These are phyloP conservation scores for Phialophora chinensis DNA, from an alignment of 2,329 filamentous ascomycete genomes.

Conservation along the genomic window DNA sequence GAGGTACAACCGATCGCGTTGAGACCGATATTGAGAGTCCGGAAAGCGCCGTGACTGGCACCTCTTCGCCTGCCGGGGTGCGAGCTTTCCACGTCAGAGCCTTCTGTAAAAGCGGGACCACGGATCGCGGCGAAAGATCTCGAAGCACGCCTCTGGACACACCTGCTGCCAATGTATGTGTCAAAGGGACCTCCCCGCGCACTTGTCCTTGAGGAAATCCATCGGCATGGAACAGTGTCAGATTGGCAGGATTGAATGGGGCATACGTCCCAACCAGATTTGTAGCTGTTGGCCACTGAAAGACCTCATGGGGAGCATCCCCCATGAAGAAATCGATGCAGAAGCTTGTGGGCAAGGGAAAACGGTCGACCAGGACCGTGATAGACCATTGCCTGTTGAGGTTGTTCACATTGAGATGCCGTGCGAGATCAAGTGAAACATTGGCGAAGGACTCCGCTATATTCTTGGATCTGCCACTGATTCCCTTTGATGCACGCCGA, in stretches of 20 bases:
- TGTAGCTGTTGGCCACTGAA: conserved; percentile 58
- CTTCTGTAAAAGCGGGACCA: conserved; percentile 36
- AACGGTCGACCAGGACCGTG: conserved; percentile 63
- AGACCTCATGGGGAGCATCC: conserved; percentile 52
- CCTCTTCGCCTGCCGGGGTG: conserved; percentile 27
- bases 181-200: conserved; percentile 37
- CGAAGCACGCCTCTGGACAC: conserved; percentile 33
- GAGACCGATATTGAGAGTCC: conserved; percentile 36
- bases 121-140: conserved; percentile 29
- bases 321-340: conserved; percentile 73
- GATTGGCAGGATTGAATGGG: conserved; percentile 51
- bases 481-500: conserved; percentile 17
- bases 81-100: conserved; percentile 33
- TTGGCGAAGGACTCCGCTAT: conserved; percentile 46
- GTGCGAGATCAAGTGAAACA: conserved; percentile 33
- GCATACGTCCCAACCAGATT: conserved; percentile 68
- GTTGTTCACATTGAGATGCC: conserved; percentile 41
- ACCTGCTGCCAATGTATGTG: conserved; percentile 35
- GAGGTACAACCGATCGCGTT: conserved; percentile 31
- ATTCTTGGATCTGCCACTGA: conserved; percentile 42
- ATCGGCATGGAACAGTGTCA: conserved; percentile 27
- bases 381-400: conserved; percentile 65
- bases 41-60: conserved; percentile 26
- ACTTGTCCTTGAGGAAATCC: conserved; percentile 27
- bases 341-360: conserved; percentile 66